Base-by-base conservation (phyloP, 495 filamentous ascomycete species). In the Chaetomium cochliodes region DNA sequence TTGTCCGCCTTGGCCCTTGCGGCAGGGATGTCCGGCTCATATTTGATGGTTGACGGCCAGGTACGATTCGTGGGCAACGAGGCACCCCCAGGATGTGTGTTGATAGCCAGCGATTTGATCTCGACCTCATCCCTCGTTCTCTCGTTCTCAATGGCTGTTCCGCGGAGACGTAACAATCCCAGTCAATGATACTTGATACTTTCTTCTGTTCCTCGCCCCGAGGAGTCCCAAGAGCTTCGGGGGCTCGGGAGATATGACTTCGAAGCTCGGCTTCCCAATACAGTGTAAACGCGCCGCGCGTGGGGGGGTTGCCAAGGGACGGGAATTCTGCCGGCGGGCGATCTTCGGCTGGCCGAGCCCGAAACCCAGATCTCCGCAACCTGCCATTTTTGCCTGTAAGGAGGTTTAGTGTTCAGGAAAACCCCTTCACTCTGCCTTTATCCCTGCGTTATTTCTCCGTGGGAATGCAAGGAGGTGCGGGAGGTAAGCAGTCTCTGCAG, bases 1-100 rank as follows among this genome's bases (percentile, higher is more conserved):
- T 70, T 68, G 60, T 68, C 62, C 60, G 58, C 65, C 67, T 67
- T 67, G 67, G 67, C 67, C 51, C 51, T 16, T 51, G 30, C 26
- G 33, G 30, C 11, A 25, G 50, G 50, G 44, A 59, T 46, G 57
- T 39, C 58, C 18, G 18, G 37, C 47, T 55, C 7, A 46, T 26
- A 42, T 22, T 30, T 33, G 30, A 3, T 33, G 30, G 33, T 8
- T 37, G 33, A 8, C 33, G 5, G 6, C 33, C 33, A 37, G 33
- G 33, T 37, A 5, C 33, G 30, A 41, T 8, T n/a, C n/a, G n/a
- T n/a, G n/a, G n/a, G n/a, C n/a, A n/a, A n/a, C n/a, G n/a, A 22
- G 39, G 41, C 23, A 37, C 28, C 20, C 15, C 57, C 26, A 49
- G 12, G 15, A 28, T 37, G 26, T 20, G 23, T 13, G 18, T 42